A percentile compares a stretch with the other conserved stretches of the same genome.
Conservation (phyloP, 495 filamentous ascomycete species). For the Recurvomyces mirabilis region DNA sequence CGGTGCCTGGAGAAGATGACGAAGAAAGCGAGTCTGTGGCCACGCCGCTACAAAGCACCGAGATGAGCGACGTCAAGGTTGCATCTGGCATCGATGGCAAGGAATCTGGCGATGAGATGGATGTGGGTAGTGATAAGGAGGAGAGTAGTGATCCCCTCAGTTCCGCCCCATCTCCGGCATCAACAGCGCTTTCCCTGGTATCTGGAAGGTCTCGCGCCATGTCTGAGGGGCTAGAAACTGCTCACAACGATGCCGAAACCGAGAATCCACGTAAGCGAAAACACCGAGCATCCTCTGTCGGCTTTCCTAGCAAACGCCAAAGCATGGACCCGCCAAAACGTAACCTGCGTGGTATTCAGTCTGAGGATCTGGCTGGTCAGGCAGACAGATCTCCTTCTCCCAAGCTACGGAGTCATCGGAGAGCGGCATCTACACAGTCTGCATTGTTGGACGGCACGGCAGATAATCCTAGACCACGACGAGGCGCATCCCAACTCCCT, state of each 20-base stretch:
- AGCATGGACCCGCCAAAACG: conserved; percentile 19
- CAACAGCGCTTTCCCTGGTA: background rate
- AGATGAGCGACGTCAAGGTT: conserved; percentile 7
- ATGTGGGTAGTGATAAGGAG: conserved; percentile 6
- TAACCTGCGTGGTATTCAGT: conserved; percentile 10
- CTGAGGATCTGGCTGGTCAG: conserved; percentile 1
- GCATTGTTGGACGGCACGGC: conserved; percentile 5
- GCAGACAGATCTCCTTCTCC: conserved; percentile 22
- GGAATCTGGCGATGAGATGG: conserved; percentile 5
- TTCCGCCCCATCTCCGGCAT: conserved; percentile 7
- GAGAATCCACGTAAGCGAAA: conserved; percentile 18
- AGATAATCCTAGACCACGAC: conserved; percentile 10
- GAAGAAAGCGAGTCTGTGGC: conserved; percentile 16
- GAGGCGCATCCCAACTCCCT: conserved; percentile 2
- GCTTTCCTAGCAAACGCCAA: conserved; percentile 15
- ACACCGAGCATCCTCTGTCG: conserved; percentile 16
- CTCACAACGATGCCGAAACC: background rate
- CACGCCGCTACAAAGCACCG: conserved; percentile 14
- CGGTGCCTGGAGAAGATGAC: conserved; percentile 17
- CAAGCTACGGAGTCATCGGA: conserved; percentile 7
- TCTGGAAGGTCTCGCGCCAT: conserved; percentile 6
- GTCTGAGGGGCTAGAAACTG: conserved; percentile 7
- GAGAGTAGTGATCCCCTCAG: conserved; percentile 13
- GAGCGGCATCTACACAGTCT: conserved; percentile 20
- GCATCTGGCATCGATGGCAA: background rate